These are phyloP conservation scores for Pachyrhizus erosus DNA, from an alignment of 306 rosid species.

Conservation along the genomic window DNA sequence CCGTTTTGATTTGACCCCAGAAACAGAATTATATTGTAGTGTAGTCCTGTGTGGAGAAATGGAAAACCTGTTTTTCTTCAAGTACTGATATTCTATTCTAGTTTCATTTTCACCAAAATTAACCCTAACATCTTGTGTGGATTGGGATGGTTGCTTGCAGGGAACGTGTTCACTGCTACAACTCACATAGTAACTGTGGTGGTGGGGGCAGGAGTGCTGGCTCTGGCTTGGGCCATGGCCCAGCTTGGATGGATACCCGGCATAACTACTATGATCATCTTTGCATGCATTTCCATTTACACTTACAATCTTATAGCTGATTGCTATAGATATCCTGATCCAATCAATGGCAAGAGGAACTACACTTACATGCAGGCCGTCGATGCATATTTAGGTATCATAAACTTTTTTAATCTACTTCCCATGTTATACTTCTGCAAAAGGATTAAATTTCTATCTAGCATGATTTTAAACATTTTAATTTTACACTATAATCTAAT, in stretches of 20 bases:
- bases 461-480: no score
- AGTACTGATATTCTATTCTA: neutral
- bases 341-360: constrained; percentile 44
- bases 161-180: constrained; percentile 43
- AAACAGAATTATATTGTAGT: no score
- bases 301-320: constrained; percentile 53
- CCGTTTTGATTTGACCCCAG: no score
- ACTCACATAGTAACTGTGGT: constrained; percentile 52
- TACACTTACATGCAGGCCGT: constrained; percentile 63
- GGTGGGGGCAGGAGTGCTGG: constrained; percentile 54
- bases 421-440: neutral
- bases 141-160: constrained; percentile 25
- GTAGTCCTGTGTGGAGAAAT: no score
- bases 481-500: neutral
- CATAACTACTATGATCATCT: constrained; percentile 27
- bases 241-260: constrained; percentile 56
- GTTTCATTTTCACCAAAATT: neutral
- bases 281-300: constrained; percentile 49
- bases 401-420: neutral
- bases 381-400: constrained; percentile 41
- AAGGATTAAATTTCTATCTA: no score
- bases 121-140: neutral
- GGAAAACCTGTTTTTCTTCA: neutral
- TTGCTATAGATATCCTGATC: constrained; percentile 53
- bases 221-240: constrained; percentile 53